Percentiles rank a stretch among this genome's conserved stretches.
phyloP scores from a whole-genome alignment of 2,329 filamentous ascomycete genomes.

The Colletotrichum aenigma region DNA sequence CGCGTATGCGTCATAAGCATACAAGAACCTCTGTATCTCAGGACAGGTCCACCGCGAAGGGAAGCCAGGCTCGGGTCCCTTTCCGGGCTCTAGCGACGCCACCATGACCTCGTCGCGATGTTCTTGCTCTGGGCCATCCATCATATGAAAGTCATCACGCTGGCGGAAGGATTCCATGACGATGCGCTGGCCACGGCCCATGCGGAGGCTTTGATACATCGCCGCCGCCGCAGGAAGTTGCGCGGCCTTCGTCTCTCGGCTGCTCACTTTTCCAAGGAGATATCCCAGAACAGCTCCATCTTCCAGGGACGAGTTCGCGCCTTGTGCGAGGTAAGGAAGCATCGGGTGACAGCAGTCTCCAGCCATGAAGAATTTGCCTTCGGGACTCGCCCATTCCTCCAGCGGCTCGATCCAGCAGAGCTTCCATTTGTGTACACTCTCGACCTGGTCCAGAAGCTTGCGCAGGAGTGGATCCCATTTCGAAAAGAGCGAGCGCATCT shows the following conservation, averaged over 20 bases:
- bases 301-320: slow-evolving; percentile 30
- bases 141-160: slow-evolving; percentile 21
- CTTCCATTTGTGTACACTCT: slow-evolving; percentile 50
- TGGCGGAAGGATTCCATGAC: slow-evolving; percentile 22
- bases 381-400: slow-evolving; percentile 41
- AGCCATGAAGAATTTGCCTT: slow-evolving; percentile 42
- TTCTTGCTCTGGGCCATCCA: slow-evolving; percentile 17
- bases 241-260: background rate
- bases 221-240: slow-evolving; percentile 13
- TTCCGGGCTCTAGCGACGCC: background rate
- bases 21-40: slow-evolving; percentile 17
- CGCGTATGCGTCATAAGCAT: slow-evolving; percentile 21
- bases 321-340: slow-evolving; percentile 53
- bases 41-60: slow-evolving; percentile 24
- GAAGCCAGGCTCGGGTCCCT: slow-evolving; percentile 11
- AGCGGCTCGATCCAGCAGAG: slow-evolving; percentile 46
- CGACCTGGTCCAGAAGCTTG: slow-evolving; percentile 36
- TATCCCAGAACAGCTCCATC: slow-evolving; percentile 21
- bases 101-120: slow-evolving; percentile 18
- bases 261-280: slow-evolving; percentile 14
- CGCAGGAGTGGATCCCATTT: slow-evolving; percentile 39
- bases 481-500: slow-evolving; percentile 37
- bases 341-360: slow-evolving; percentile 52
- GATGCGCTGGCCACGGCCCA: slow-evolving; percentile 16
- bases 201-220: slow-evolving; percentile 22